Evolutionary conservation across 192 early-diverging fungal genomes (phyloP).

Genomic region (Backusella mclennaniae): DNA sequence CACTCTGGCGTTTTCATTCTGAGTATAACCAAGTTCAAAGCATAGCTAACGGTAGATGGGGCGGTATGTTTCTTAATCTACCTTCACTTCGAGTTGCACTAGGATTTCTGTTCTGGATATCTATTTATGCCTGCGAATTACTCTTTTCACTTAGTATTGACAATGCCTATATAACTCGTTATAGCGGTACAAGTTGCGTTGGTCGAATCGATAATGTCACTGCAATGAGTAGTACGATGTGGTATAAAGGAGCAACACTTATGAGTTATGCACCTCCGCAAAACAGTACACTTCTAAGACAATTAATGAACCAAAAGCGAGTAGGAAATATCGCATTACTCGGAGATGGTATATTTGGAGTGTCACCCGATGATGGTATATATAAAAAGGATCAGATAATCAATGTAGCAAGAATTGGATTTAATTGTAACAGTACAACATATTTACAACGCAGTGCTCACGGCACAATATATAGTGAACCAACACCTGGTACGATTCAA

Average conservation of each 20-base stretch:
- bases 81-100: background rate
- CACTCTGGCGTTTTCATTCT: background rate
- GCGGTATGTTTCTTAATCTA: background rate
- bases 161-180: background rate
- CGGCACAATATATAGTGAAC: background rate
- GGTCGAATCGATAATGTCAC: background rate
- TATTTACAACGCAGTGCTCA: background rate
- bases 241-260: background rate
- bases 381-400: background rate
- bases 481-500: background rate
- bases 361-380: background rate
- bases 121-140: background rate
- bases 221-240: background rate
- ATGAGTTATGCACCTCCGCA: background rate
- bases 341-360: background rate
- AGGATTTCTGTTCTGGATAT: background rate
- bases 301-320: background rate
- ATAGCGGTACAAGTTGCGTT: background rate
- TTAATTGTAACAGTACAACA: background rate
- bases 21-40: background rate
- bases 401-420: background rate
- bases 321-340: background rate
- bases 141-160: background rate
- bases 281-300: background rate
- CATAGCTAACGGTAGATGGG: background rate